These are phyloP conservation scores for Bolboschoenoplectus hybrid DNA, from an alignment of 202 grass and related monocot species.

Conservation along the genomic window DNA sequence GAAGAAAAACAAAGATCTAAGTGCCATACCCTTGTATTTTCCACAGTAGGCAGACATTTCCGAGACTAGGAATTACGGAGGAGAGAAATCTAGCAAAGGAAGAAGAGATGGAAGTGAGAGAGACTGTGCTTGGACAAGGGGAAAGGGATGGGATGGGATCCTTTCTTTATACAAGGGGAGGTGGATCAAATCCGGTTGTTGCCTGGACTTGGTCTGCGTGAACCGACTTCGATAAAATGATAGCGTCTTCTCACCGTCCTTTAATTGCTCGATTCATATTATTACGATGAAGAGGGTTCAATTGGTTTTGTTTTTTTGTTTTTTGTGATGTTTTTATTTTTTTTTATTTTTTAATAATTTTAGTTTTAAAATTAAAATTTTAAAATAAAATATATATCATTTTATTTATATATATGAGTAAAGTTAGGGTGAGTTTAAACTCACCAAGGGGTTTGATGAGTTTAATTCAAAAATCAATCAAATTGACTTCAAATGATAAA, in stretches of 20 bases:
- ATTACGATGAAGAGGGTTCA: neutral
- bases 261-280: neutral
- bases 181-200: neutral
- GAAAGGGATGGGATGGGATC: slow-evolving; percentile 31
- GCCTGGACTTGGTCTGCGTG: neutral
- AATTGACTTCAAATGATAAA: no score
- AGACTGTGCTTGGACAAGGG: slow-evolving; percentile 37
- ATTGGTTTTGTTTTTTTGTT: no score
- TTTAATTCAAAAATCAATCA: no score
- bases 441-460: no score
- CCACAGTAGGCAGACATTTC: slow-evolving; percentile 41
- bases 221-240: neutral
- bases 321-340: no score
- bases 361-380: no score
- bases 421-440: no score
- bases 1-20: neutral
- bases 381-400: no score
- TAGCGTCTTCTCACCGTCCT: no score
- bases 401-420: no score
- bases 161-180: slow-evolving; percentile 7
- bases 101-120: neutral
- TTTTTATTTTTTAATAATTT: no score
- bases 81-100: neutral
- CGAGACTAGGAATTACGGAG: neutral
- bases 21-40: slow-evolving; percentile 40